Conservation (phyloP, 768 basidiomycete species). For the Leccinum variicolor region DNA sequence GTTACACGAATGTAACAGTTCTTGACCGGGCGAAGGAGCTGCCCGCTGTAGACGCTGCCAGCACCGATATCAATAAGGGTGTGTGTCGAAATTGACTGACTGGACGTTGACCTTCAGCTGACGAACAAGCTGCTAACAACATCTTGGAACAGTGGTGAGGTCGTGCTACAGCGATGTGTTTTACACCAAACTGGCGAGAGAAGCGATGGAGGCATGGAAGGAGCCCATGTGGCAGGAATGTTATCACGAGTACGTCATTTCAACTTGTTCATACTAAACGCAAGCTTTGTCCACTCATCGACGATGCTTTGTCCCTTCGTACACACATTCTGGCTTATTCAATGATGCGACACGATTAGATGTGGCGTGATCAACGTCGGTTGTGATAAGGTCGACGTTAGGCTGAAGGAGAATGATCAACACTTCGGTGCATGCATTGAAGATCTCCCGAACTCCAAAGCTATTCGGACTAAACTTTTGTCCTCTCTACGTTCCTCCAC, state of each 20-base stretch:
- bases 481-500: slow-evolving; percentile 3
- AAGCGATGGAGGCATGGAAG: slow-evolving; percentile 78
- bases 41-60: slow-evolving; percentile 82
- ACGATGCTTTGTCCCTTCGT: neutral
- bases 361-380: slow-evolving; percentile 28
- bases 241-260: slow-evolving; percentile 75
- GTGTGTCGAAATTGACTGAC: neutral
- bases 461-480: slow-evolving; percentile 18
- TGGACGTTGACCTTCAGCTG: too few species aligned
- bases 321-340: neutral
- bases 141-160: slow-evolving; percentile 56
- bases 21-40: slow-evolving; percentile 67
- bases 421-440: slow-evolving; percentile 51
- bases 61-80: slow-evolving; percentile 48
- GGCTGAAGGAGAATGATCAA: slow-evolving; percentile 61
- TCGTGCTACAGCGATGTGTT: slow-evolving; percentile 68
- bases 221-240: slow-evolving; percentile 63
- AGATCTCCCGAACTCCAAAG: slow-evolving; percentile 13
- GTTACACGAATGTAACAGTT: slow-evolving; percentile 68
- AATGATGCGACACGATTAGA: slow-evolving; percentile 5
- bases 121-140: neutral
- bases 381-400: slow-evolving; percentile 41
- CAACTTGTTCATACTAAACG: neutral
- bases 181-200: slow-evolving; percentile 67
- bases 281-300: neutral